Evolutionary conservation across 108 stramenopile species (phyloP).

Genomic region (Halocafeteria seosinensis): DNA sequence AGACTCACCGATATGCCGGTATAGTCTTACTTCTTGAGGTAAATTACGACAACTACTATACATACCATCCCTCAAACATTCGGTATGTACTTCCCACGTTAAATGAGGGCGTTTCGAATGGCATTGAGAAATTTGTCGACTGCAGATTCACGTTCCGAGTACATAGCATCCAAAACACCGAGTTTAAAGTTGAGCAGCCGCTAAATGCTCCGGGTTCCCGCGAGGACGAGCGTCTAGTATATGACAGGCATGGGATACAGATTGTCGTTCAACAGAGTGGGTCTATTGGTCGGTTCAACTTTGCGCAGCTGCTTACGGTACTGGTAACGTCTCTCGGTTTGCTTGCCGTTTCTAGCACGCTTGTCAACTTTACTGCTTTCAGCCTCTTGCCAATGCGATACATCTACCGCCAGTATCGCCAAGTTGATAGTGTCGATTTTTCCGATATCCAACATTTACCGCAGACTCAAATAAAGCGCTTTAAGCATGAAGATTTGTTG

Average conservation of each 20-base stretch:
- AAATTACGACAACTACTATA: not conserved
- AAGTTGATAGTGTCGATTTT: not conserved
- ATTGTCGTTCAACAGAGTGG: not conserved
- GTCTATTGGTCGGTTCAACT: not conserved
- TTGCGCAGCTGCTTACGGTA: not conserved
- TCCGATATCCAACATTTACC: not conserved
- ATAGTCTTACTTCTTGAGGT: not conserved
- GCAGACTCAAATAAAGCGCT: not conserved
- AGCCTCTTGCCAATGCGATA: not conserved
- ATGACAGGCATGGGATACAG: not conserved
- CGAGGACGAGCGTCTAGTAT: too few relatives aligned
- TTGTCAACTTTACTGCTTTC: not conserved
- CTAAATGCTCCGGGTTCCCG: not conserved
- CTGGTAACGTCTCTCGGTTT: not conserved
- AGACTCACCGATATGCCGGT: not conserved
- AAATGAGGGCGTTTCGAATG: too few relatives aligned
- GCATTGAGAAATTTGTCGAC: too few relatives aligned
- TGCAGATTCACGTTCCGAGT: not conserved
- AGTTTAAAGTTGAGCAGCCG: not conserved
- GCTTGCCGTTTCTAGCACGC: not conserved
- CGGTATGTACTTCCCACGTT: too few relatives aligned
- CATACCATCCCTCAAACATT: not conserved
- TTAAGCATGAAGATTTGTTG: not conserved
- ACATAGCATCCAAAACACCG: not conserved
- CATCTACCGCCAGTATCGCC: conserved; percentile 3